Conservation (phyloP, 768 basidiomycete species). For the Lactarius quietus region DNA sequence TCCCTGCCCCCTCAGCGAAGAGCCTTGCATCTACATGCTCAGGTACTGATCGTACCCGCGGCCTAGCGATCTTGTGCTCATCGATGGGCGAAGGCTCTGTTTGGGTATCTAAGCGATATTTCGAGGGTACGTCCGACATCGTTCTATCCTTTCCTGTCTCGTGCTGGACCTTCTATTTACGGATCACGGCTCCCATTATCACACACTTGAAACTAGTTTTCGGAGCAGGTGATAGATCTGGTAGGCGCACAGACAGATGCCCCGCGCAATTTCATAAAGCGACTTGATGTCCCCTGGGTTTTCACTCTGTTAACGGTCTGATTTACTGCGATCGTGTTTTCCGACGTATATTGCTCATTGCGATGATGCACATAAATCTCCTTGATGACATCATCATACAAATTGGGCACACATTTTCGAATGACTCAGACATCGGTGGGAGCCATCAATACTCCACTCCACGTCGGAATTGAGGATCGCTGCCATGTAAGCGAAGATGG, state of each 20-base stretch:
- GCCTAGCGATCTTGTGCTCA: constrained; percentile 61
- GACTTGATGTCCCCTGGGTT: constrained; percentile 46
- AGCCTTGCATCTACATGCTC: constrained; percentile 86
- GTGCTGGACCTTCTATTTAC: constrained; percentile 63
- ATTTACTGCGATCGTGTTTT: not conserved
- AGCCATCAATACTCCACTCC: constrained; percentile 22
- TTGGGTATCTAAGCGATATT: constrained; percentile 74
- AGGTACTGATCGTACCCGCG: constrained; percentile 60
- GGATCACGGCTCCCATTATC: constrained; percentile 46
- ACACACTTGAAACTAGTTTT: constrained; percentile 64
- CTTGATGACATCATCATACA: constrained; percentile 59
- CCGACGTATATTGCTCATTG: constrained; percentile 29
- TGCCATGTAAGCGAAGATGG: constrained; percentile 60
- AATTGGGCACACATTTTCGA: constrained; percentile 70
- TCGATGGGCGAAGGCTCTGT: constrained; percentile 69
- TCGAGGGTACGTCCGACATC: constrained; percentile 53
- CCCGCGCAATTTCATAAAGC: constrained; percentile 51
- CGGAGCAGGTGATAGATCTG: constrained; percentile 55
- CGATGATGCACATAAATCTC: constrained; percentile 76
- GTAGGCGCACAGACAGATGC: constrained; percentile 45
- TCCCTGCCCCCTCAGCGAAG: constrained; percentile 45
- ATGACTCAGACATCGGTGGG: constrained; percentile 79
- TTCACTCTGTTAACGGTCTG: constrained; percentile 80
- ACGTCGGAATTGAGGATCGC: constrained; percentile 85
- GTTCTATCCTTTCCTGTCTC: not conserved